These are phyloP conservation scores for Infundibulicybe gibba DNA, from an alignment of 768 basidiomycete species.

Conservation along the genomic window DNA sequence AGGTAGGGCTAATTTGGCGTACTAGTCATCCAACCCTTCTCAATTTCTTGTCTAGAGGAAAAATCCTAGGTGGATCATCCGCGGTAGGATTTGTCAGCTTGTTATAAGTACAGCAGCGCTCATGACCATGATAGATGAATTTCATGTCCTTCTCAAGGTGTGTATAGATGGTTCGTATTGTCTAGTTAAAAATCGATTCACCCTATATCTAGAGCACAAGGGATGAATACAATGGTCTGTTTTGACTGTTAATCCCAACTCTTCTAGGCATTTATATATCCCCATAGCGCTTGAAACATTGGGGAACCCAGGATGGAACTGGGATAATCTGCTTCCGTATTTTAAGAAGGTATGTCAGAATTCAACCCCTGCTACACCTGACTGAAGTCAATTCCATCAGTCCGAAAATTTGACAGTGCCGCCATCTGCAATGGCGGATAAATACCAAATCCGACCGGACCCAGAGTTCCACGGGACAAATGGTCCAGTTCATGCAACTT, in stretches of 20 bases:
- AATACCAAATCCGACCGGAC: slow-evolving; percentile 18
- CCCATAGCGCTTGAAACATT: slow-evolving; percentile 16
- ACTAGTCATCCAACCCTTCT: no score
- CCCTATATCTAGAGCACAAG: no score
- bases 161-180: no score
- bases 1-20: neutral
- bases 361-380: neutral
- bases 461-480: slow-evolving; percentile 17
- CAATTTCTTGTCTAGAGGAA: neutral
- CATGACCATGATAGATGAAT: no score
- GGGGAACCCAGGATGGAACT: slow-evolving; percentile 29
- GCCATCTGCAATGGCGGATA: slow-evolving; percentile 10
- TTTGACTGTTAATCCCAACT: no score
- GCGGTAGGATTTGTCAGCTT: no score
- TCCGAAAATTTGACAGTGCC: slow-evolving; percentile 21
- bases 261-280: no score
- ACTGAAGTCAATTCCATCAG: slow-evolving; percentile 7
- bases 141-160: no score
- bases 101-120: no score
- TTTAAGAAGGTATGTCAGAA: slow-evolving; percentile 24
- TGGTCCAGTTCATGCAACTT: slow-evolving; percentile 20
- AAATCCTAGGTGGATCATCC: neutral
- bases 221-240: no score
- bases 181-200: no score
- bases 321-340: slow-evolving; percentile 26